Conservation (phyloP, 2,329 filamentous ascomycete genomes). For the Phoma sp. region DNA sequence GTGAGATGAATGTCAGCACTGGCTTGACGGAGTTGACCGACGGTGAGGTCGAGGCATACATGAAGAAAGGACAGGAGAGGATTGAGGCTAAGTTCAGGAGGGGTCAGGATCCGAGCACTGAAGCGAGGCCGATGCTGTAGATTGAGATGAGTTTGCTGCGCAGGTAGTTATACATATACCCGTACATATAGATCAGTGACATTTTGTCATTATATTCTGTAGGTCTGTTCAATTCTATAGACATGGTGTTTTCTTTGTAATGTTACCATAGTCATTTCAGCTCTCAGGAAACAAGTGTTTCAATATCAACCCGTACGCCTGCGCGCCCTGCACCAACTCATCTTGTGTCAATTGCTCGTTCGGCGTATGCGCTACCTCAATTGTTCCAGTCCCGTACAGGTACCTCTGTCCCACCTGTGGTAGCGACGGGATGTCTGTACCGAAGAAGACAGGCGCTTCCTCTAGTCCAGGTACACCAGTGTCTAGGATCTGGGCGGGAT, state of each 20-base stretch:
- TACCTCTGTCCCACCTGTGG: slow-evolving; percentile 32
- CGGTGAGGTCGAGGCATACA: slow-evolving; percentile 38
- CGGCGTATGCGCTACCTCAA: slow-evolving; percentile 32
- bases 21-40: slow-evolving; percentile 40
- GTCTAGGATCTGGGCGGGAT: slow-evolving; percentile 27
- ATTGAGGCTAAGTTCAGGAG: slow-evolving; percentile 30
- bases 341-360: slow-evolving; percentile 30
- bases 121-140: slow-evolving; percentile 32
- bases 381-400: slow-evolving; percentile 29
- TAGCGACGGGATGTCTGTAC: slow-evolving; percentile 33
- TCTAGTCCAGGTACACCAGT: slow-evolving; percentile 31
- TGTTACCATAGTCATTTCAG: neutral
- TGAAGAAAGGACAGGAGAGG: slow-evolving; percentile 34
- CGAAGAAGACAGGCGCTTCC: slow-evolving; percentile 33
- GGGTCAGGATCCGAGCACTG: slow-evolving; percentile 22
- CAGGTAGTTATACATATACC: no score
- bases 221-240: no score
- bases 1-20: slow-evolving; percentile 31
- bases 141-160: neutral
- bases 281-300: slow-evolving; percentile 21
- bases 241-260: no score
- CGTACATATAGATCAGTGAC: neutral
- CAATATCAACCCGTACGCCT: slow-evolving; percentile 33
- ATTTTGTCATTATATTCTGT: no score
- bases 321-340: slow-evolving; percentile 29